A percentile compares a stretch with the other conserved stretches of the same genome.
These are phyloP conservation scores for Rostrohypoxylon terebratum DNA, from an alignment of 495 filamentous ascomycete species.

Conservation along the genomic window DNA sequence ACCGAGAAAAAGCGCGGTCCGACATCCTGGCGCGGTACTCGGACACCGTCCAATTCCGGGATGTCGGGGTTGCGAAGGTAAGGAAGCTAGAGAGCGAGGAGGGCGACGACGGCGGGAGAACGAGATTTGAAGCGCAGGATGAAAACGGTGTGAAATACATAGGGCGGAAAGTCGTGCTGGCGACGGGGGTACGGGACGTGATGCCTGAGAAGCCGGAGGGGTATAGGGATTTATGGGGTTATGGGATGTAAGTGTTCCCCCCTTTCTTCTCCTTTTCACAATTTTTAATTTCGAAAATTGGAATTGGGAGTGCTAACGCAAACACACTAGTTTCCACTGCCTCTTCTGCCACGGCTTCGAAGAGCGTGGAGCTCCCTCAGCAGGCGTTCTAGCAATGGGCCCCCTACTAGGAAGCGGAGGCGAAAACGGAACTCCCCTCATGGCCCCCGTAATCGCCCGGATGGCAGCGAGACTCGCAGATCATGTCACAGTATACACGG, in stretches of 20 bases:
- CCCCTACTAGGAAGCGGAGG: constrained; percentile 26
- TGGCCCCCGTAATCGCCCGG: constrained; percentile 37
- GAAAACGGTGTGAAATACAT: constrained; percentile 45
- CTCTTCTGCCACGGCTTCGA: constrained; percentile 52
- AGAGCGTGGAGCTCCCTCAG: constrained; percentile 41
- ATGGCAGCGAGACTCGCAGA: constrained; percentile 40
- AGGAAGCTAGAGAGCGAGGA: constrained; percentile 26
- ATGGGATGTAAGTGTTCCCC: constrained; percentile 52
- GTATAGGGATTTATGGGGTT: constrained; percentile 56
- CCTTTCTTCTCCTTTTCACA: neutral
- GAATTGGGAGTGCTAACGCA: neutral
- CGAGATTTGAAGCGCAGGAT: constrained; percentile 53
- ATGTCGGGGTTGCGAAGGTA: constrained; percentile 51
- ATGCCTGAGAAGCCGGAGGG: constrained; percentile 49
- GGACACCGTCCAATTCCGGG: constrained; percentile 45
- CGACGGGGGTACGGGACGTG: constrained; percentile 59
- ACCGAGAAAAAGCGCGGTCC: constrained; percentile 52
- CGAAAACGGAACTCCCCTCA: neutral
- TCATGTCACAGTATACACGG: constrained; percentile 42
- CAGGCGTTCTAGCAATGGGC: constrained; percentile 46
- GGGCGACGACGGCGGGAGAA: constrained; percentile 7
- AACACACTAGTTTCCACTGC: constrained; percentile 45
- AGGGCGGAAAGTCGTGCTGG: constrained; percentile 64
- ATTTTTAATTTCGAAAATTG: neutral
- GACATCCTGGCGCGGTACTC: constrained; percentile 59